Conservation (phyloP, 2,329 filamentous ascomycete genomes). For the Talaromyces sp. region DNA sequence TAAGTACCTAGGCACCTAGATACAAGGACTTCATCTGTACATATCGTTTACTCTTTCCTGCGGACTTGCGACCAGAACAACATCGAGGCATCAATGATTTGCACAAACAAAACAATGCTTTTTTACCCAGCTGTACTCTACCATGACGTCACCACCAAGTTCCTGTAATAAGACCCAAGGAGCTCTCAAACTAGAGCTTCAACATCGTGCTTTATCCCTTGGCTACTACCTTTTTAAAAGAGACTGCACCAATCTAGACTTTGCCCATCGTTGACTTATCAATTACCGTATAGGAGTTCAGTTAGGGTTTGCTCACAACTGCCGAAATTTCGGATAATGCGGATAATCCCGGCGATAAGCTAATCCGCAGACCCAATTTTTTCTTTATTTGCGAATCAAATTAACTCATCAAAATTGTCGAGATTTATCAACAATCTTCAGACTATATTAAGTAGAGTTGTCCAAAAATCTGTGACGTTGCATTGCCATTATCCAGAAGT, state of each 20-base stretch:
- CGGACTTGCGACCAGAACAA: no score
- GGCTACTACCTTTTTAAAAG: background rate
- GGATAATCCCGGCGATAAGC: conserved; percentile 6
- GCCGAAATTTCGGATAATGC: conserved; percentile 2
- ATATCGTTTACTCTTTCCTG: no score
- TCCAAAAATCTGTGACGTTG: background rate
- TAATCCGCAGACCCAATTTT: background rate
- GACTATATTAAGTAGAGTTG: background rate
- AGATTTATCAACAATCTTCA: background rate
- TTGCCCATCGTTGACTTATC: background rate
- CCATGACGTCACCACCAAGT: background rate
- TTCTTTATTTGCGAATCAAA: conserved; percentile 5
- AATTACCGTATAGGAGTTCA: background rate
- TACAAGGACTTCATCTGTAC: background rate
- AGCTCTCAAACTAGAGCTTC: background rate
- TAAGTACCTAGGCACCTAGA: background rate
- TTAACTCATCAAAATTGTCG: background rate
- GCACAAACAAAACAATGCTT: background rate
- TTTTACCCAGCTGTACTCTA: background rate
- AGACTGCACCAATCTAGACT: background rate
- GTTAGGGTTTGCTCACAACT: background rate
- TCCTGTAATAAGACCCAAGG: background rate
- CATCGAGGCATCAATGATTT: background rate
- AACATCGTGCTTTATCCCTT: background rate
- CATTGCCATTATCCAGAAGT: background rate